Percentiles rank a stretch among this genome's conserved stretches.
These are phyloP conservation scores for Botrytis byssoidea DNA, from an alignment of 2,329 filamentous ascomycete species.

Conservation along the genomic window DNA sequence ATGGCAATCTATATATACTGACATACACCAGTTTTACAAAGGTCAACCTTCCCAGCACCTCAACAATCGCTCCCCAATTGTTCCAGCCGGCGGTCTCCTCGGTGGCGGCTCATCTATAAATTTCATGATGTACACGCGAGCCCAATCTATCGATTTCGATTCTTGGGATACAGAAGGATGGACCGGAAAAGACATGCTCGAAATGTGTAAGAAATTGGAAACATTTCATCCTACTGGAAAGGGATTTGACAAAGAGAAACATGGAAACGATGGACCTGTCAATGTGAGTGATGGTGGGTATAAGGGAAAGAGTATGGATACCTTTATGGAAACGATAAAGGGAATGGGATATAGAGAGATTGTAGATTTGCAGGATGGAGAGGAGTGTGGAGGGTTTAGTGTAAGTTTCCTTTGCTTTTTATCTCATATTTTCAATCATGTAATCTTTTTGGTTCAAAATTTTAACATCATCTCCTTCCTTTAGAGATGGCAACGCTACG, in stretches of 20 bases:
- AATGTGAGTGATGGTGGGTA: constrained; percentile 53
- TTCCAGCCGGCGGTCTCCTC: constrained; percentile 49
- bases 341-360: constrained; percentile 52
- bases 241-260: constrained; percentile 39
- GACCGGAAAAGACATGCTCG: constrained; percentile 51
- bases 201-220: constrained; percentile 57
- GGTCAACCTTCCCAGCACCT: constrained; percentile 47
- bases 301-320: constrained; percentile 44
- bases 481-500: constrained; percentile 49
- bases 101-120: constrained; percentile 64
- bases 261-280: constrained; percentile 56
- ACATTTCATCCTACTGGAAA: constrained; percentile 45
- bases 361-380: constrained; percentile 53
- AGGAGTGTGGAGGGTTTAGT: constrained; percentile 41
- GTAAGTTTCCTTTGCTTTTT: constrained; percentile 25
- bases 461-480: neutral
- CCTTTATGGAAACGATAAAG: constrained; percentile 50
- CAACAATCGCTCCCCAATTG: constrained; percentile 45
- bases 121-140: constrained; percentile 53
- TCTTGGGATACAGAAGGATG: constrained; percentile 54
- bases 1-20: neutral
- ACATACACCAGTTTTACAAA: constrained; percentile 49
- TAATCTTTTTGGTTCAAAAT: neutral
- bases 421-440: neutral
- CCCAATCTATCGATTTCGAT: constrained; percentile 49